These are phyloP conservation scores for Trypethelium eluteriae DNA, from an alignment of 495 filamentous ascomycete species.

Conservation along the genomic window DNA sequence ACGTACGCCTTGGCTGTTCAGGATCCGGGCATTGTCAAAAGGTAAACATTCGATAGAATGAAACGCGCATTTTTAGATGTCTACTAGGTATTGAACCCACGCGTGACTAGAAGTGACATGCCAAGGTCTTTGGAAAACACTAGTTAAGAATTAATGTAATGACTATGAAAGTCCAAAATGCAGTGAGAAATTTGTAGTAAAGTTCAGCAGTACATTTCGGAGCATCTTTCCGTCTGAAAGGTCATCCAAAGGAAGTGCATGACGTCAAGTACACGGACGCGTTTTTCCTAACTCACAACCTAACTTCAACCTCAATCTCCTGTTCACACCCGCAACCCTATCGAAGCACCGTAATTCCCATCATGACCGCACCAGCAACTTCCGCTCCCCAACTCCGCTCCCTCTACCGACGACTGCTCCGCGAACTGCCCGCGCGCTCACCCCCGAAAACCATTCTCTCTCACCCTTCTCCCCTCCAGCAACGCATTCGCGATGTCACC, in stretches of 20 bases:
- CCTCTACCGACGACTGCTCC: constrained; percentile 82
- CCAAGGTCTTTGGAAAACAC: neutral
- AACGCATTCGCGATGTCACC: constrained; percentile 36
- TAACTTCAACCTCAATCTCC: neutral
- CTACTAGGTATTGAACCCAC: neutral
- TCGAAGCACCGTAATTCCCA: neutral
- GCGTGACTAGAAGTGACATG: no score
- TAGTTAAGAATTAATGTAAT: no score
- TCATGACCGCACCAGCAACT: neutral
- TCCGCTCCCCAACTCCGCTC: constrained; percentile 47
- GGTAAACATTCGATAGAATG: neutral
- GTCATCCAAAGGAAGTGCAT: neutral
- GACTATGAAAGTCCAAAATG: no score
- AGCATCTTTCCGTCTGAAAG: no score
- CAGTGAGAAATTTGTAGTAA: no score
- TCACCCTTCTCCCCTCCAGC: constrained; percentile 41
- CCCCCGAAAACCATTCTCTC: constrained; percentile 36
- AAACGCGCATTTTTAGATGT: neutral
- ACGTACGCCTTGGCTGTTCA: constrained; percentile 8
- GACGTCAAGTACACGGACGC: neutral
- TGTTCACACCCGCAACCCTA: neutral
- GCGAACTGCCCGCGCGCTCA: constrained; percentile 72
- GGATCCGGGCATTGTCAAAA: neutral
- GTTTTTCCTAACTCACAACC: neutral
- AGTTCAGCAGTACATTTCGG: no score